Base-by-base conservation (phyloP, 768 basidiomycete species). In the Hericium erinaceus region DNA sequence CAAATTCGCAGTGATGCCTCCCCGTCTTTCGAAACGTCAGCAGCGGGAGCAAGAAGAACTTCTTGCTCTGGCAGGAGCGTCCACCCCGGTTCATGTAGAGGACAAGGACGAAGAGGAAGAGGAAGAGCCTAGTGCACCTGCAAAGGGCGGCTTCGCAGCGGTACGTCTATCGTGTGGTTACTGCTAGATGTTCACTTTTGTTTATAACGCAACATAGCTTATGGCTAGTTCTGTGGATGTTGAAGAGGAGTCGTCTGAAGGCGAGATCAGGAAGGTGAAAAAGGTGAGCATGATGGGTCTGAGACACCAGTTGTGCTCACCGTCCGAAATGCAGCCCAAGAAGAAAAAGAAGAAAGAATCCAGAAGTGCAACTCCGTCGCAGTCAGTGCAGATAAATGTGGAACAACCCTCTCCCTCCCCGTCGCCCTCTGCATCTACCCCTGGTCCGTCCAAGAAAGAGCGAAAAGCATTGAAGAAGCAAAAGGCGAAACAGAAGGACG, bases 31-130 rank as follows among this genome's bases (percentile, higher is more conserved):
- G 71, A 95, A 92, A 71, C 79, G 93, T 51, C 92, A 93, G 69
- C 89, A 94, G 65, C 75, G 92, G 49, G 90, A 92, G 65, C 77
- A 84, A 22, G 90, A 93, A 58, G 90, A 95, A 61, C 80, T 95
- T 2, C 76, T 81, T 39, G 78, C 81, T 1, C 76, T 86, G 40
- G 73, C 73, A 41, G 70, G 69, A 24, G 61, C 70, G 8, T 58
- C 58, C 12, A 54, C 62, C 77, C 79, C 28, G 75, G 78, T 39
- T 63, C 41, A 55, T 59, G 66, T 24, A 44, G 48, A 59, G 40
- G 54, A 63, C 55, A 64, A 33, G 57, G 64, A 55, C 48, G 63
- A 58, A 37, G 63, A 62, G 56, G 68, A 63, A 39, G 52, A 53
- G 18, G 38, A 18, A 4, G 33, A 37, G 24, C 38, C 39, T 12